Evolutionary conservation across 2,329 filamentous ascomycete species (phyloP).

Genomic region (Didymella arachidicola): DNA sequence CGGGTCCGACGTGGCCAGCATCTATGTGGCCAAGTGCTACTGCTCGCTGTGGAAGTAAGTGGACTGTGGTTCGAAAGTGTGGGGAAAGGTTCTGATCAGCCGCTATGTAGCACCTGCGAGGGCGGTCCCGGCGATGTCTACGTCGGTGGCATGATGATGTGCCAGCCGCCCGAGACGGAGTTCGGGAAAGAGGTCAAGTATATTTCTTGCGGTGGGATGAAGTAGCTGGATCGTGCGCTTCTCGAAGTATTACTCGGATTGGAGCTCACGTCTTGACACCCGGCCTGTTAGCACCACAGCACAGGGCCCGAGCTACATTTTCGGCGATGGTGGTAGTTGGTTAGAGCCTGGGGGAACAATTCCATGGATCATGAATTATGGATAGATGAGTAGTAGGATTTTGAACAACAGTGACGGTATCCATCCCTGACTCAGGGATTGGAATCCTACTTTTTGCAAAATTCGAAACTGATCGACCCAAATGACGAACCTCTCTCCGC

Average conservation of each 20-base stretch:
- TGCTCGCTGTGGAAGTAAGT: constrained; percentile 19
- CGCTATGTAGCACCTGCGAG: constrained; percentile 5
- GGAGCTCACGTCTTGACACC: background rate
- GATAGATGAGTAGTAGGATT: too few relatives aligned
- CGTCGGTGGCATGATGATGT: constrained; percentile 22
- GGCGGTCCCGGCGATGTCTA: constrained; percentile 10
- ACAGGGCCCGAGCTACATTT: background rate
- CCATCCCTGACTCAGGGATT: too few relatives aligned
- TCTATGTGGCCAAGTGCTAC: constrained; percentile 21
- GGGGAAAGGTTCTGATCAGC: too few relatives aligned
- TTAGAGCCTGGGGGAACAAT: background rate
- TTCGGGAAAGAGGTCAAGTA: constrained; percentile 9
- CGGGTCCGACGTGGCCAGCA: constrained; percentile 2
- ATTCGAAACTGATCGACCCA: too few relatives aligned
- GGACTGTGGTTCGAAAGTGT: too few relatives aligned
- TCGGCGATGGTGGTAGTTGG: background rate
- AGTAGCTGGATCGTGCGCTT: background rate
- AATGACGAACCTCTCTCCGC: too few relatives aligned
- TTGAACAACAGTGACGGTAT: too few relatives aligned
- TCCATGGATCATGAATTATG: too few relatives aligned
- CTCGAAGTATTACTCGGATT: background rate
- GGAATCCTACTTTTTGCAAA: too few relatives aligned
- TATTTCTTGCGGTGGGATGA: constrained; percentile 16
- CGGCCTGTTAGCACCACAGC: background rate
- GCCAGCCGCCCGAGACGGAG: constrained; percentile 8